phyloP scores from a whole-genome alignment of 768 basidiomycete species.

The Podaxis sp. region DNA sequence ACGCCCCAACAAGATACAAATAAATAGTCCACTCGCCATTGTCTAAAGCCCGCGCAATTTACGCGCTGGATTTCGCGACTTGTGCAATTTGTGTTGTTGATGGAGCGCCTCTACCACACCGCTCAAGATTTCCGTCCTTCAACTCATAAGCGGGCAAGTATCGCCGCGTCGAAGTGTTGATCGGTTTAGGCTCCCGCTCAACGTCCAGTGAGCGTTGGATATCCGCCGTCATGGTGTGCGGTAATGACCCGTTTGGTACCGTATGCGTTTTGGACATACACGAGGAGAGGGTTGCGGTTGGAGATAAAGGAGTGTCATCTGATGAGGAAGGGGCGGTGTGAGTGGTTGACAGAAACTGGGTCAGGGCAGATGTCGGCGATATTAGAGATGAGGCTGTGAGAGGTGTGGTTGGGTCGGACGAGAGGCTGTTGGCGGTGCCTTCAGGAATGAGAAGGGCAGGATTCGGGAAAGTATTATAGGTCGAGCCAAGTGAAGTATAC shows the following conservation, averaged over 20 bases:
- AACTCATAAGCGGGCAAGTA: constrained; percentile 86
- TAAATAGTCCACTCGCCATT: too few relatives aligned
- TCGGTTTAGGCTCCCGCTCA: neutral
- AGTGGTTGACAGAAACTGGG: constrained; percentile 24
- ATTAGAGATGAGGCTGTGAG: constrained; percentile 22
- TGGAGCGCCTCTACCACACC: constrained; percentile 57
- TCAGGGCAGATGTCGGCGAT: constrained; percentile 22
- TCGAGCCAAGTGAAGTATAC: constrained; percentile 97
- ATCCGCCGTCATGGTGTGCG: constrained; percentile 9
- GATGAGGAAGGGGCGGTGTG: constrained; percentile 15
- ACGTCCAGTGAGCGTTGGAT: neutral
- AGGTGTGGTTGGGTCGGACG: constrained; percentile 15
- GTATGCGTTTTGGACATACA: constrained; percentile 30
- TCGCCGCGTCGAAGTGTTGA: constrained; percentile 16
- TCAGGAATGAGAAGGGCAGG: constrained; percentile 63
- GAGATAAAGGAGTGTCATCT: constrained; percentile 20
- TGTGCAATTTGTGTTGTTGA: neutral
- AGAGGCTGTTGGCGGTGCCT: constrained; percentile 10
- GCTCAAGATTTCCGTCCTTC: constrained; percentile 67
- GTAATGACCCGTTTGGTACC: constrained; percentile 15
- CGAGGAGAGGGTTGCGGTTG: constrained; percentile 27
- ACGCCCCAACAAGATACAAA: neutral
- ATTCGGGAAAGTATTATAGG: constrained; percentile 92
- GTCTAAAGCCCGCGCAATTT: neutral
- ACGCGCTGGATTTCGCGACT: neutral